Conservation (phyloP, 208 protist genomes). For the Crithidia brevicula region DNA sequence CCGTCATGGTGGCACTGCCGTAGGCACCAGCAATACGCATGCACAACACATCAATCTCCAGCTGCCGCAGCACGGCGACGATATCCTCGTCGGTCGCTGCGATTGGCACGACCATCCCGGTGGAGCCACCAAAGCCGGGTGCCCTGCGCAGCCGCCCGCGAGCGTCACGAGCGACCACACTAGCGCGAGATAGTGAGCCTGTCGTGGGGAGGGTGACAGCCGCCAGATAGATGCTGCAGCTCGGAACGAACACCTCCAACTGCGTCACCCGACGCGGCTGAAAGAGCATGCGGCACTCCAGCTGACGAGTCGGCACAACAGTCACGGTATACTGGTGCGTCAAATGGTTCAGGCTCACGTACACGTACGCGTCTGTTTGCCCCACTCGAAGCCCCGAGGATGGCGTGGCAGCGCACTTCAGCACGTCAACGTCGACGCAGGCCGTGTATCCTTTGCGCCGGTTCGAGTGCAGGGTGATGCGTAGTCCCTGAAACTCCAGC, state of each 20-base stretch:
- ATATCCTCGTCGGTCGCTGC: slow-evolving; percentile 22
- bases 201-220: slow-evolving; percentile 20
- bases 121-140: neutral
- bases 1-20: slow-evolving; percentile 42
- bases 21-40: slow-evolving; percentile 55
- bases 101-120: slow-evolving; percentile 4
- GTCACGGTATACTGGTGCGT: slow-evolving; percentile 31
- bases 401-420: slow-evolving; percentile 20
- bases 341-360: slow-evolving; percentile 24
- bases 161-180: slow-evolving; percentile 19
- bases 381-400: slow-evolving; percentile 22
- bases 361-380: slow-evolving; percentile 30
- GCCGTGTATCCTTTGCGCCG: slow-evolving; percentile 17
- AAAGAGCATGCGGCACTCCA: slow-evolving; percentile 33
- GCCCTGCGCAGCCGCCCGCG: slow-evolving; percentile 21
- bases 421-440: slow-evolving; percentile 23
- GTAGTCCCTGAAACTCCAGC: slow-evolving; percentile 22
- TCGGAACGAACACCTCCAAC: slow-evolving; percentile 30
- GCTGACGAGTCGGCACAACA: slow-evolving; percentile 30
- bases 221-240: slow-evolving; percentile 32
- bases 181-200: slow-evolving; percentile 10
- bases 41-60: slow-evolving; percentile 66
- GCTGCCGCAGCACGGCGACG: slow-evolving; percentile 17
- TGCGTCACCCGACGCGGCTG: slow-evolving; percentile 32
- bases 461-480: slow-evolving; percentile 29